Evolutionary conservation across 495 filamentous ascomycete genomes (phyloP).

Genomic region (Aspergillus ellipticus): DNA sequence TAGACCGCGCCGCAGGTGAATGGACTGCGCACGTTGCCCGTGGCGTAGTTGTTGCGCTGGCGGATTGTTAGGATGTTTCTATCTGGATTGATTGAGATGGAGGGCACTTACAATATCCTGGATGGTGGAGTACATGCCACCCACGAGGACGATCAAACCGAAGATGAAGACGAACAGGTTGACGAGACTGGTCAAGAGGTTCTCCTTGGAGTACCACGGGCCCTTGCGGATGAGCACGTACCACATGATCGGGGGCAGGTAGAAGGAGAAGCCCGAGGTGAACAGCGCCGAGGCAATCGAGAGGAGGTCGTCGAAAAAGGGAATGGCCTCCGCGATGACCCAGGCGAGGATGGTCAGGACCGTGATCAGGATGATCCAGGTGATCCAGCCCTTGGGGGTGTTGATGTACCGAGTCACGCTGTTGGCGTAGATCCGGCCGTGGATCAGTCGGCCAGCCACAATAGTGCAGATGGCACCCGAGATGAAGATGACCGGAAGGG

Average conservation of each 20-base stretch:
- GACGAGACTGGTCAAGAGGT: conserved; percentile 17
- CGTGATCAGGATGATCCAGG: conserved; percentile 54
- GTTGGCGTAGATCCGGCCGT: conserved; percentile 51
- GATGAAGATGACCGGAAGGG: conserved; percentile 68
- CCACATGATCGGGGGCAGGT: conserved; percentile 63
- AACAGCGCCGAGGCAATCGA: conserved; percentile 59
- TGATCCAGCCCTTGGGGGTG: conserved; percentile 52
- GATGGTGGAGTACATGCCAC: conserved; percentile 56
- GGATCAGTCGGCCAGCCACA: conserved; percentile 56
- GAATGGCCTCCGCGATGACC: conserved; percentile 64
- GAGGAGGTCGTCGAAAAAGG: conserved; percentile 63
- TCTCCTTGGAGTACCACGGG: conserved; percentile 34
- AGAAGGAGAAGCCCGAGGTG: conserved; percentile 62
- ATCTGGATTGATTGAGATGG: neutral
- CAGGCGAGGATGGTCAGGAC: conserved; percentile 56
- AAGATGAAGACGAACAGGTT: conserved; percentile 22
- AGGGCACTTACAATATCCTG: conserved; percentile 54
- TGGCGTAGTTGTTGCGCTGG: too few relatives aligned
- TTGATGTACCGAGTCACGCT: conserved; percentile 56
- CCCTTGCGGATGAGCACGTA: conserved; percentile 49
- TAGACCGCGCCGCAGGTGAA: too few relatives aligned
- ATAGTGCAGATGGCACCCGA: conserved; percentile 60
- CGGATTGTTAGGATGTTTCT: too few relatives aligned
- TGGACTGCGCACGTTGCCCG: too few relatives aligned
- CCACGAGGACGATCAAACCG: conserved; percentile 32